Evolutionary conservation across 2,329 filamentous ascomycete genomes (phyloP).

Genomic region (Pseudopyricularia cyperi): DNA sequence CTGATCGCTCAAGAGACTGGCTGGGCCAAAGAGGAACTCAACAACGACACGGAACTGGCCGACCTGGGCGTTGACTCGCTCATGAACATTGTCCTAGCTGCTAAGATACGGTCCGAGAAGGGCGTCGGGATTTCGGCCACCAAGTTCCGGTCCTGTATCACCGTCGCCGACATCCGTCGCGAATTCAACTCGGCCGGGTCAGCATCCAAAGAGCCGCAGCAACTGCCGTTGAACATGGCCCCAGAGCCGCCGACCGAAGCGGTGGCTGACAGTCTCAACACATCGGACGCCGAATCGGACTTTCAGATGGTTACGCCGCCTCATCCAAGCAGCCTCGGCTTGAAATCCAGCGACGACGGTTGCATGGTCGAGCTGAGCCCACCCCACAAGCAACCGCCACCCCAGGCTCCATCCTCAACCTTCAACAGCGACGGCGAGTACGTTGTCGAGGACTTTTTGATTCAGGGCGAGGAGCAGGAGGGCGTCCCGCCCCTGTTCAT

Average conservation of each 20-base stretch:
- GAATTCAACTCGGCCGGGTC: background rate
- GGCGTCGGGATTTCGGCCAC: conserved; percentile 9
- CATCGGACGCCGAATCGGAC: background rate
- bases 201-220: too few species aligned
- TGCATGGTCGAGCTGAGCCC: background rate
- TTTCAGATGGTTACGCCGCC: background rate
- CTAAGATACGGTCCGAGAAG: conserved; percentile 18
- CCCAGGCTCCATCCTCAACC: too few species aligned
- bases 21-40: conserved; percentile 34
- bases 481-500: conserved; percentile 5
- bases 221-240: too few species aligned
- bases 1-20: conserved; percentile 42
- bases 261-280: too few species aligned
- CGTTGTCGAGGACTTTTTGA: background rate
- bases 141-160: background rate
- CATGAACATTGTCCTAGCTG: conserved; percentile 20
- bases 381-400: background rate
- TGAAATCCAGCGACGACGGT: background rate
- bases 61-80: conserved; percentile 23
- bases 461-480: background rate
- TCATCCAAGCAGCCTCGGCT: background rate
- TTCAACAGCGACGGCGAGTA: background rate
- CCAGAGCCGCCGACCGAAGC: too few species aligned
- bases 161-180: background rate
- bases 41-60: conserved; percentile 19